Base-by-base conservation (phyloP, 805 yeast species). In the Dipodascus albidus region DNA sequence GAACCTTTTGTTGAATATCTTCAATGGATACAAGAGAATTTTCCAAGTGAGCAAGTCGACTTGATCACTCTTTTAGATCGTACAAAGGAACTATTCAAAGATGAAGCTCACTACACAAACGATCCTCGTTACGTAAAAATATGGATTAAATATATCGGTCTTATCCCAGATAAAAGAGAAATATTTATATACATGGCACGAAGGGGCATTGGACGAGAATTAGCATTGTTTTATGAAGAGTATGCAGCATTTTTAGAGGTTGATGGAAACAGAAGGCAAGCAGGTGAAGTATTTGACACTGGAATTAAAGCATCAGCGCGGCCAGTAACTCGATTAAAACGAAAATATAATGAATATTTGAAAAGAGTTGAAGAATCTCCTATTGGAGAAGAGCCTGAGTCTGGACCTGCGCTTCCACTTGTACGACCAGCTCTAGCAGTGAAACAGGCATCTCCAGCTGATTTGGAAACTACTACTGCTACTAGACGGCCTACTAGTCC, bases 61-160 rank as follows among this genome's bases (percentile, higher is more conserved):
- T 70, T 88, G 50, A 67, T 88, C 2, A 70, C 67, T 15, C 63
- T 86, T 9, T 70, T 90, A 33, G 95, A 87, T 62, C 70, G 83
- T 49, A 84, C 93, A 59, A 82, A 95, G 0, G 76, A 80, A 42
- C 74, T 74, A 55, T 86, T 87, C 63, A 73, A 81, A 60, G 86
- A 84, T 59, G 77, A 75, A 31, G 68, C 68, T 0, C 80, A 79
- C 56, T 91, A 89, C 65, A 82, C 81, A 55, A 84, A 90, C 64
- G 97, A 91, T 64, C 81, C 91, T 1, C 69, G 97, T 50, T 89
- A 85, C 62, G 67, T 91, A 50, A 77, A 75, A 57, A 75, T 89
- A 1, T 91, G 99, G 97, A 67, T 90, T 42, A 81, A 80, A 59
- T 89, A 87, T 64, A 79, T 85, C 6, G 77, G 75, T 22, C 81